A percentile compares a stretch with the other conserved stretches of the same genome.
These are phyloP conservation scores for Prunus persica DNA, from an alignment of 306 rosid genomes.

Conservation along the genomic window DNA sequence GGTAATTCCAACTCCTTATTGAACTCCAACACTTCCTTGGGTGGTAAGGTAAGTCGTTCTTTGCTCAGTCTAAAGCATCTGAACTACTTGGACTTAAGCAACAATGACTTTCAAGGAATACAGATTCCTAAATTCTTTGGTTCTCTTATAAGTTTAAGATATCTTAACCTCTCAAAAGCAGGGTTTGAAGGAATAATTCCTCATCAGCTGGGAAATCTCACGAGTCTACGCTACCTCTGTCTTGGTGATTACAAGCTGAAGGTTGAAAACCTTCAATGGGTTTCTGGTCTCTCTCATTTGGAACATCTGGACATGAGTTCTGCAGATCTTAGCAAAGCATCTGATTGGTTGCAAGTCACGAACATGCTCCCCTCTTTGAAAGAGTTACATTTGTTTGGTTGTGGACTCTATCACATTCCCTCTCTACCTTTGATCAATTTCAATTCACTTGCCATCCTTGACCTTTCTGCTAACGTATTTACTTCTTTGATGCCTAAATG, in stretches of 20 bases:
- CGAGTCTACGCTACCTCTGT: not conserved
- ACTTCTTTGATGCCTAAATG: slow-evolving; percentile 4
- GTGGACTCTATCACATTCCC: not conserved
- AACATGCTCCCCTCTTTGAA: slow-evolving; percentile 15
- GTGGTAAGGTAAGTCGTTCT: not conserved
- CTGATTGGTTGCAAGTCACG: slow-evolving; percentile 17
- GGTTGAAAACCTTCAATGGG: slow-evolving; percentile 7
- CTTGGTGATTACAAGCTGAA: not conserved
- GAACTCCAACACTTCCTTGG: not conserved
- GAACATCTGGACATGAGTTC: not conserved
- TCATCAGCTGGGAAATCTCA: slow-evolving; percentile 18
- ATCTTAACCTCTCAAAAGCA: not conserved
- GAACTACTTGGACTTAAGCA: not conserved
- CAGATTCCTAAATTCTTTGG: slow-evolving; percentile 22
- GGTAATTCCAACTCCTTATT: not conserved
- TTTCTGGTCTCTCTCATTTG: slow-evolving; percentile 7
- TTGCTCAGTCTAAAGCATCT: not conserved
- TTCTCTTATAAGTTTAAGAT: not conserved
- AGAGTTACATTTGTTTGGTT: not conserved
- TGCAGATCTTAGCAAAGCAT: not conserved
- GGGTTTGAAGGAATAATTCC: slow-evolving; percentile 16
- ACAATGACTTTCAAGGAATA: slow-evolving; percentile 3
- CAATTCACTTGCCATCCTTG: slow-evolving; percentile 26
- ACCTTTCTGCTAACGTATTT: not conserved
- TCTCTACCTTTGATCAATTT: not conserved